phyloP scores from a whole-genome alignment of 805 yeast species.

The Groenewaldozyma salmanticensis region DNA sequence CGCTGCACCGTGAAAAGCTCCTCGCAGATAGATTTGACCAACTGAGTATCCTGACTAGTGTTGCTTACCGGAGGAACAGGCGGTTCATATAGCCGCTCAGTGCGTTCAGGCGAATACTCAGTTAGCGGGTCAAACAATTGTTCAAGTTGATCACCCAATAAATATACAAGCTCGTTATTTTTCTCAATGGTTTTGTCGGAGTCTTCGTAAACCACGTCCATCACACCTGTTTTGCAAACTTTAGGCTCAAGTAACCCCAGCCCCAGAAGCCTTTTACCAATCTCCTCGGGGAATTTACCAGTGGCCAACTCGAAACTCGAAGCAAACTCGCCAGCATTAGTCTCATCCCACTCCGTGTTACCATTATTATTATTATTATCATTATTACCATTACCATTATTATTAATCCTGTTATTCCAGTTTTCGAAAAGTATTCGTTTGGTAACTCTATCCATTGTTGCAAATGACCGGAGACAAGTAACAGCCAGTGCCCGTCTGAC shows the following conservation, averaged over 20 bases:
- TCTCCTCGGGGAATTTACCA: slow-evolving; percentile 41
- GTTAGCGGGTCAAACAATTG: slow-evolving; percentile 81
- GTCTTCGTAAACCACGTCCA: slow-evolving; percentile 70
- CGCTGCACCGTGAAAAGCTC: slow-evolving; percentile 69
- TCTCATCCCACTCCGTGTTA: slow-evolving; percentile 58
- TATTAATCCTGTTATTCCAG: slow-evolving; percentile 6
- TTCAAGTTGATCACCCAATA: slow-evolving; percentile 78
- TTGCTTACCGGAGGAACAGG: slow-evolving; percentile 31
- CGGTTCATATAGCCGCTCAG: slow-evolving; percentile 59
- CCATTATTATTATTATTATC: slow-evolving; percentile 3
- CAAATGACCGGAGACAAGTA: slow-evolving; percentile 56
- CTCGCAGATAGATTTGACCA: slow-evolving; percentile 43
- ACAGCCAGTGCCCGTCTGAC: slow-evolving; percentile 73
- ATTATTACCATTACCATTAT: slow-evolving; percentile 8
- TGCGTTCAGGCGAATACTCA: slow-evolving; percentile 86
- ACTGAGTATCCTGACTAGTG: slow-evolving; percentile 26
- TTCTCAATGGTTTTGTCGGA: slow-evolving; percentile 42
- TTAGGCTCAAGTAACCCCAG: slow-evolving; percentile 49
- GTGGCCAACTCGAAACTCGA: slow-evolving; percentile 49
- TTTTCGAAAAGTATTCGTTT: slow-evolving; percentile 9
- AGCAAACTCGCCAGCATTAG: slow-evolving; percentile 75
- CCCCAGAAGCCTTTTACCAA: slow-evolving; percentile 49
- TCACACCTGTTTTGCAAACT: slow-evolving; percentile 39
- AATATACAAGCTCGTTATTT: slow-evolving; percentile 66
- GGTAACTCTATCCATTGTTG: slow-evolving; percentile 37